Percentiles rank a stretch among this genome's conserved stretches.
phyloP scores from a whole-genome alignment of 148 eudicot species.

The Mesembryanthemum crystallinum region DNA sequence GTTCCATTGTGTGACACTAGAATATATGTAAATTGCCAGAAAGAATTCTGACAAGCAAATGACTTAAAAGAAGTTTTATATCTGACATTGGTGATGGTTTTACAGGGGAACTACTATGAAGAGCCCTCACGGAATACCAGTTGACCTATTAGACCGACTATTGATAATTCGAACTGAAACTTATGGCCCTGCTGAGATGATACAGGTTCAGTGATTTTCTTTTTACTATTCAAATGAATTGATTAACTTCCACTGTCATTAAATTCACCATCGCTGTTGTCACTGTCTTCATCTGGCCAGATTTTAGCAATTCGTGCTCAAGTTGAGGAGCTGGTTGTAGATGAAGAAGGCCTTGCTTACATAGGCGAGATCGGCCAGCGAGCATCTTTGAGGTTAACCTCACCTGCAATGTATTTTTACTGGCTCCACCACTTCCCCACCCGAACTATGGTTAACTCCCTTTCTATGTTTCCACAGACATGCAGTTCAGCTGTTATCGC shows the following conservation, averaged over 20 bases:
- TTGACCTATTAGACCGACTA: conserved; percentile 82
- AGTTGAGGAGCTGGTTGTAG: conserved; percentile 83
- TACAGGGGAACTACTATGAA: conserved; percentile 93
- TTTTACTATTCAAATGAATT: background rate
- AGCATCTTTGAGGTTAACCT: conserved; percentile 79
- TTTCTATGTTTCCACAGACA: conserved; percentile 47
- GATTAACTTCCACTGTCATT: background rate
- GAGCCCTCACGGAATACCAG: conserved; percentile 95
- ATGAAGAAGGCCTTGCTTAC: conserved; percentile 85
- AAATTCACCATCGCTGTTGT: background rate
- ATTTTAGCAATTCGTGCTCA: conserved; percentile 94
- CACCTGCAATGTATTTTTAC: background rate
- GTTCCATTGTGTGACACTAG: no score
- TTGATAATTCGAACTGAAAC: conserved; percentile 72
- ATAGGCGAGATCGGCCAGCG: conserved; percentile 88
- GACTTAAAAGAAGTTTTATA: no score
- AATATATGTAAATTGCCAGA: conserved; percentile 4
- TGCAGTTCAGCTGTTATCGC: conserved; percentile 88
- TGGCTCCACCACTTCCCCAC: background rate
- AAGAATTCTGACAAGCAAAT: no score
- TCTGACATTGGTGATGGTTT: conserved; percentile 17
- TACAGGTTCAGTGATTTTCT: conserved; percentile 53
- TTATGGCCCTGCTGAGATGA: conserved; percentile 97
- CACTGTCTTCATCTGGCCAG: conserved; percentile 33
- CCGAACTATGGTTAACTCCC: conserved; percentile 13